phyloP scores from a whole-genome alignment of 805 yeast genomes.

The Ogataea parapolymorpha region DNA sequence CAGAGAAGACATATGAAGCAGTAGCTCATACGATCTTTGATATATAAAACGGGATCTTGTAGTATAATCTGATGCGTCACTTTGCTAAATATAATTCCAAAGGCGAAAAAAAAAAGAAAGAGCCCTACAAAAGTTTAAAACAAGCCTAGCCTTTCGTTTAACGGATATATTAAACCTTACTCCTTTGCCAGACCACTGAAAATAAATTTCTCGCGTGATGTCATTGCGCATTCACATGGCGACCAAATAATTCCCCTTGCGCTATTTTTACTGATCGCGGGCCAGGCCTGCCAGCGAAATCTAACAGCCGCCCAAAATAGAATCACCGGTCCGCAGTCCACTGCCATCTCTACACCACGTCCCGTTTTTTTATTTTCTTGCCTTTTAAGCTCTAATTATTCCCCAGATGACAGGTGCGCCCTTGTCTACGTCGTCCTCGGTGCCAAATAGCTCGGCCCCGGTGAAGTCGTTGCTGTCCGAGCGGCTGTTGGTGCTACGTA shows the following conservation, averaged over 20 bases:
- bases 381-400: background rate
- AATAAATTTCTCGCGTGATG: slow-evolving; percentile 1
- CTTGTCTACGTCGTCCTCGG: background rate
- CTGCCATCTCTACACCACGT: slow-evolving; percentile 3
- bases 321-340: background rate
- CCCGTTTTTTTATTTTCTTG: background rate
- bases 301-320: slow-evolving; percentile 2
- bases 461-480: slow-evolving; percentile 9
- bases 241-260: background rate
- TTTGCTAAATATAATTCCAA: background rate
- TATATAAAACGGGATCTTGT: background rate
- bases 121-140: slow-evolving; percentile 5
- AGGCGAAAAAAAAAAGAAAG: slow-evolving; percentile 9
- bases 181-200: background rate
- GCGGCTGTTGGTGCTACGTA: slow-evolving; percentile 7
- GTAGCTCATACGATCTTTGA: slow-evolving; percentile 1
- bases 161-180: background rate
- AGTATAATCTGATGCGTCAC: slow-evolving; percentile 3
- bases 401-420: slow-evolving; percentile 3
- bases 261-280: slow-evolving; percentile 2
- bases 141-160: background rate
- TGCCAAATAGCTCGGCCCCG: slow-evolving; percentile 1
- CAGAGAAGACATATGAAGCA: slow-evolving; percentile 14
- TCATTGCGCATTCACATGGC: slow-evolving; percentile 3
- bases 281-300: background rate